Percentiles rank a stretch among this genome's conserved stretches.
These are phyloP conservation scores for Tulasnella sp. DNA, from an alignment of 768 basidiomycete species.

Conservation along the genomic window DNA sequence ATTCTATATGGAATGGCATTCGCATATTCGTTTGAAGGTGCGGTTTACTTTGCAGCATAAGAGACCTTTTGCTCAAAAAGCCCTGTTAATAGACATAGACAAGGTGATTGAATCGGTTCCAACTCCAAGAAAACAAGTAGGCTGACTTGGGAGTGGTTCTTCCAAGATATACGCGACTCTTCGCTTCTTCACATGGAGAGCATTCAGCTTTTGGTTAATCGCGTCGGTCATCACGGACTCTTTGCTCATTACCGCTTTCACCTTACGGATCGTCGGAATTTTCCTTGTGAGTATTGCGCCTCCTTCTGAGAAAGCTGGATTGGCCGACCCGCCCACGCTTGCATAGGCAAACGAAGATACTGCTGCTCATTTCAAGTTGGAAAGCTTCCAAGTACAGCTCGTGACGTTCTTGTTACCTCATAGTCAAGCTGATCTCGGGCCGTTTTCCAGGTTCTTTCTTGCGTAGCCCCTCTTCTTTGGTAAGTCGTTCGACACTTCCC, in stretches of 20 bases:
- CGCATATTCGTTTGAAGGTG: slow-evolving; percentile 77
- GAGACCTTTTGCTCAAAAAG: background rate
- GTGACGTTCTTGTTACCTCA: slow-evolving; percentile 62
- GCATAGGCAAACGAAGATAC: slow-evolving; percentile 22
- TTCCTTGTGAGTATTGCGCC: slow-evolving; percentile 26
- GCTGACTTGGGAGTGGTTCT: background rate
- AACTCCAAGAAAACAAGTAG: background rate
- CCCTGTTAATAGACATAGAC: slow-evolving; percentile 45
- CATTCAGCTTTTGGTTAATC: slow-evolving; percentile 74
- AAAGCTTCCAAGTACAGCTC: slow-evolving; percentile 68
- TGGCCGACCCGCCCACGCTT: slow-evolving; percentile 24
- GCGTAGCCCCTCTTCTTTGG: slow-evolving; percentile 28
- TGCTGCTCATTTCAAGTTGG: slow-evolving; percentile 36
- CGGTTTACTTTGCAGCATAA: slow-evolving; percentile 28
- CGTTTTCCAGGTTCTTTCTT: slow-evolving; percentile 14
- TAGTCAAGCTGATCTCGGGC: slow-evolving; percentile 44
- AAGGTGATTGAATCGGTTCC: slow-evolving; percentile 42
- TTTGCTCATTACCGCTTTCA: slow-evolving; percentile 68
- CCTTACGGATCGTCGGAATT: slow-evolving; percentile 61
- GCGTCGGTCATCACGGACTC: slow-evolving; percentile 68
- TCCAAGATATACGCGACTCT: slow-evolving; percentile 64
- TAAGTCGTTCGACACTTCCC: background rate
- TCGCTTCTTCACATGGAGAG: slow-evolving; percentile 71
- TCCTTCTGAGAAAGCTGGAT: too few relatives aligned
- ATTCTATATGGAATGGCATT: slow-evolving; percentile 73